phyloP scores from a whole-genome alignment of 345 rosid genomes.

The Melaleuca alternifolia region DNA sequence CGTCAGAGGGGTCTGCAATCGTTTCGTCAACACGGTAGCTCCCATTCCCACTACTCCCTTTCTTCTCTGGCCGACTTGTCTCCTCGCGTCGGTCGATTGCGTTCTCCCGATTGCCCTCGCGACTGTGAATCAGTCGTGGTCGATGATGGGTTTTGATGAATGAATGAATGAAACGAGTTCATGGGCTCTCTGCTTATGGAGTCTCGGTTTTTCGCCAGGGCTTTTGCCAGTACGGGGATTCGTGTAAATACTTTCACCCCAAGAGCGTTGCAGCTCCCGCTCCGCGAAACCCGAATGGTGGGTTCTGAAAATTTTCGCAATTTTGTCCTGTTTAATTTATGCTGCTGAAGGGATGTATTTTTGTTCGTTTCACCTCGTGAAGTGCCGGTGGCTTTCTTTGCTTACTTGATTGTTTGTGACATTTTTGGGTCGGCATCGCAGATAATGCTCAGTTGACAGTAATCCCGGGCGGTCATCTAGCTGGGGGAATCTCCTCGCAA shows the following conservation, averaged over 20 bases:
- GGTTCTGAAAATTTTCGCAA: background rate
- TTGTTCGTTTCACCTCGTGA: too few relatives aligned
- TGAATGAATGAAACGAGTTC: background rate
- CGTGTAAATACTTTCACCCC: slow-evolving; percentile 73
- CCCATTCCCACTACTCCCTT: background rate
- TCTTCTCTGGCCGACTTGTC: background rate
- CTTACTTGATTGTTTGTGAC: too few relatives aligned
- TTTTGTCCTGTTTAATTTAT: background rate
- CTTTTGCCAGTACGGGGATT: slow-evolving; percentile 70
- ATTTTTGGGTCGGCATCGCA: background rate
- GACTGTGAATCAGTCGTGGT: background rate
- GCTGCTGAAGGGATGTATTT: background rate
- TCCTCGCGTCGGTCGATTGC: background rate
- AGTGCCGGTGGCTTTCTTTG: background rate
- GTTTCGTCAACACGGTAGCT: slow-evolving; percentile 43
- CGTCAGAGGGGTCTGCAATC: slow-evolving; percentile 50
- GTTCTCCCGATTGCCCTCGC: background rate
- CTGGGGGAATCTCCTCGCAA: slow-evolving; percentile 11
- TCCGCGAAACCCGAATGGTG: background rate
- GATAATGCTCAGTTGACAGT: background rate
- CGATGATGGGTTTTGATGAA: background rate
- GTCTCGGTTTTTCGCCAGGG: slow-evolving; percentile 26
- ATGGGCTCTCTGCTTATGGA: background rate
- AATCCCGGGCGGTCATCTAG: slow-evolving; percentile 9
- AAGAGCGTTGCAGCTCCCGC: background rate